Percentiles rank a stretch among this genome's conserved stretches.
Conservation (phyloP, 2,329 filamentous ascomycete species). For the Geosmithia putterillii region DNA sequence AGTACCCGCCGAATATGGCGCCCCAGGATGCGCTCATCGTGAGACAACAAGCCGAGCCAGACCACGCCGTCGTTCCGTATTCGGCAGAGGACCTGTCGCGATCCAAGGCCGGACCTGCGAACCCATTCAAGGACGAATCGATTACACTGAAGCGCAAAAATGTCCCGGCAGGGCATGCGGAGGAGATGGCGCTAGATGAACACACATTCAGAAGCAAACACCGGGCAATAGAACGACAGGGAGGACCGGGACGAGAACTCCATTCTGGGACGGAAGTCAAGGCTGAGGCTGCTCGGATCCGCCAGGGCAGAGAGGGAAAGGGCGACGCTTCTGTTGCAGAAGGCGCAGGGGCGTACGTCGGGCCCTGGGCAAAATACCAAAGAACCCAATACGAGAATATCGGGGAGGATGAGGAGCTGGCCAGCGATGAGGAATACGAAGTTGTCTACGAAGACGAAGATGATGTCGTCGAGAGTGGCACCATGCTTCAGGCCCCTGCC, state of each 20-base stretch:
- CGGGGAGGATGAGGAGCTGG: slow-evolving; percentile 61
- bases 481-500: slow-evolving; percentile 43
- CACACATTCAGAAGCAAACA: slow-evolving; percentile 82
- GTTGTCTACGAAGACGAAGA: slow-evolving; percentile 65
- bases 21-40: slow-evolving; percentile 52
- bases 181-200: slow-evolving; percentile 83
- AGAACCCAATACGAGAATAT: slow-evolving; percentile 63
- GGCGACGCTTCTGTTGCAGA: slow-evolving; percentile 76
- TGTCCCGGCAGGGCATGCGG: slow-evolving; percentile 71
- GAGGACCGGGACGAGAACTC: slow-evolving; percentile 42
- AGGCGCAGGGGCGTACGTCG: slow-evolving; percentile 78
- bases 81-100: slow-evolving; percentile 62
- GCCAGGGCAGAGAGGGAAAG: slow-evolving; percentile 70
- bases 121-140: slow-evolving; percentile 59
- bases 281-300: slow-evolving; percentile 54
- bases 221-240: slow-evolving; percentile 63
- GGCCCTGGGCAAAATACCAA: slow-evolving; percentile 84
- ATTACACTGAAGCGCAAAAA: slow-evolving; percentile 63
- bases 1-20: slow-evolving; percentile 55
- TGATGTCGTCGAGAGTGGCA: slow-evolving; percentile 52
- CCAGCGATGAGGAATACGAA: slow-evolving; percentile 68
- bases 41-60: slow-evolving; percentile 37
- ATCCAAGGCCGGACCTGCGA: slow-evolving; percentile 54
- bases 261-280: slow-evolving; percentile 48
- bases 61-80: slow-evolving; percentile 51